A percentile compares a stretch with the other conserved stretches of the same genome.
Conservation (phyloP, 495 filamentous ascomycete genomes). For the Hypomontagnella monticulosa region DNA sequence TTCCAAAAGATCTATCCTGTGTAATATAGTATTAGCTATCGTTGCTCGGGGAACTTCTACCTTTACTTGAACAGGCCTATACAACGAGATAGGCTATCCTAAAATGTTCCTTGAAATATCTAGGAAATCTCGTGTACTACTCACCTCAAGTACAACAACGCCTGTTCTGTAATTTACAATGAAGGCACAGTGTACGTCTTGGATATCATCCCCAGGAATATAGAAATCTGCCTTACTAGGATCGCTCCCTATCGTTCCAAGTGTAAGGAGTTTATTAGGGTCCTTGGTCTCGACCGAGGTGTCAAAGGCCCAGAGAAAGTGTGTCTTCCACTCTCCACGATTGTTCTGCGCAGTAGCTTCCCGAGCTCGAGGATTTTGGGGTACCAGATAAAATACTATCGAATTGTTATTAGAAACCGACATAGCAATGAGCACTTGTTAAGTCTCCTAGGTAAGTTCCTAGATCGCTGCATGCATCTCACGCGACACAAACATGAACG, state of each 20-base stretch:
- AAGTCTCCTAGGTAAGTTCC: too few species aligned
- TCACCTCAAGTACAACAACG: conserved; percentile 17
- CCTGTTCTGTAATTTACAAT: conserved; percentile 13
- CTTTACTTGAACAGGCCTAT: too few species aligned
- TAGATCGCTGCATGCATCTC: too few species aligned
- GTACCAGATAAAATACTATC: conserved; percentile 4
- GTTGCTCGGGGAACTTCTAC: neutral
- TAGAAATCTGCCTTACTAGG: conserved; percentile 2
- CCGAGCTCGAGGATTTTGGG: neutral
- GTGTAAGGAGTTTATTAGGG: neutral
- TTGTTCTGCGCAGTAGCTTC: conserved; percentile 1
- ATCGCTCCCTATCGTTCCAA: conserved; percentile 10
- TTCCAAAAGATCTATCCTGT: conserved; percentile 4
- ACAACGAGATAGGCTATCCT: too few species aligned
- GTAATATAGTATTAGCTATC: neutral
- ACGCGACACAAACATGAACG: too few species aligned
- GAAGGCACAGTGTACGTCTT: conserved; percentile 12
- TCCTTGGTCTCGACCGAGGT: neutral
- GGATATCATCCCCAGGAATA: neutral
- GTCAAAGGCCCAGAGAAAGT: too few species aligned
- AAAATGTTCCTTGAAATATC: neutral
- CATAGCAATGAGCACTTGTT: neutral
- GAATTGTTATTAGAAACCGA: neutral
- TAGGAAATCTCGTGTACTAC: neutral
- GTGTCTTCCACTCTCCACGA: too few species aligned